A percentile compares a stretch with the other conserved stretches of the same genome.
phyloP scores from a whole-genome alignment of 2,329 filamentous ascomycete species.

The Colletotrichum incanum region DNA sequence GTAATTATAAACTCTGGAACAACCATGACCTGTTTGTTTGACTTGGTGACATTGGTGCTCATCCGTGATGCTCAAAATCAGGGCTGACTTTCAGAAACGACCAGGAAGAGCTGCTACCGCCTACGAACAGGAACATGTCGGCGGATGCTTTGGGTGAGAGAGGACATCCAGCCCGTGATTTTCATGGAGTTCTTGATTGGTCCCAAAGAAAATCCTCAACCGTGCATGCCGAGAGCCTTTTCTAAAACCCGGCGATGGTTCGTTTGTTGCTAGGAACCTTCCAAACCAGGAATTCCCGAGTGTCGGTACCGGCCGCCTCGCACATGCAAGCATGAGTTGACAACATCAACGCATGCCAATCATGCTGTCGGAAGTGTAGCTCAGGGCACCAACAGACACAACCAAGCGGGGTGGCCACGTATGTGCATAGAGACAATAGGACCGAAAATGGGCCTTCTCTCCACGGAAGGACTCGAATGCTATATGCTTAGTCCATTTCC shows the following conservation, averaged over 20 bases:
- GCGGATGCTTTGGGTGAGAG: no score
- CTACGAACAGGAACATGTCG: no score
- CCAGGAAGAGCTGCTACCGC: no score
- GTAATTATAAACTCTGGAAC: slow-evolving; percentile 27
- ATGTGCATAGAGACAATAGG: background rate
- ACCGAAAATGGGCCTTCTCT: background rate
- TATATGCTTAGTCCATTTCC: background rate
- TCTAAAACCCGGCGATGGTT: background rate
- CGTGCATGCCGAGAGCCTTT: background rate
- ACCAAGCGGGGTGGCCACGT: background rate
- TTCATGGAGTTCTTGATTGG: no score
- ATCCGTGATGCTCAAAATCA: background rate
- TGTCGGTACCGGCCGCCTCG: background rate
- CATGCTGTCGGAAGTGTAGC: background rate
- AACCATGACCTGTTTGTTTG: background rate
- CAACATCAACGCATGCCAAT: background rate
- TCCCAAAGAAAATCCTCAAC: no score
- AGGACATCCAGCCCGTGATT: no score
- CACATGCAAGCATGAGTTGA: background rate
- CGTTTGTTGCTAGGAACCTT: background rate
- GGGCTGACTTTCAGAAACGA: background rate
- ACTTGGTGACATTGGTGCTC: background rate
- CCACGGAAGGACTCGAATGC: background rate
- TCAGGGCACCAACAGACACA: background rate
- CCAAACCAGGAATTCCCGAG: background rate